phyloP scores from a whole-genome alignment of 495 filamentous ascomycete species.

The Penicillium parvum region DNA sequence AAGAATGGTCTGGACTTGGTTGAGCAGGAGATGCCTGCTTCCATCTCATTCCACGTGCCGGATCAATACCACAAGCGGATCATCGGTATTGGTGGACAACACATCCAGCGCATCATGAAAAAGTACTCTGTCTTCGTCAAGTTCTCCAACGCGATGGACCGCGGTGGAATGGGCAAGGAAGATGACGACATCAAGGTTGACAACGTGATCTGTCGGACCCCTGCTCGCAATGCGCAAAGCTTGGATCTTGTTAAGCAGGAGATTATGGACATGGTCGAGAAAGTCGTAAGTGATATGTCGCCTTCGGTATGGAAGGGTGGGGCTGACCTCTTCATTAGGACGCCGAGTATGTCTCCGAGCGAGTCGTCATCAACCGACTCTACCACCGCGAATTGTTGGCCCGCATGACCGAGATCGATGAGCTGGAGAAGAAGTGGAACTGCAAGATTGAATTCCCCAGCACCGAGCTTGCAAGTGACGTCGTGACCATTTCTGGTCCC shows the following conservation, averaged over 20 bases:
- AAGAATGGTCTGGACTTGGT: slow-evolving; percentile 88
- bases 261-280: slow-evolving; percentile 99
- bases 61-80: slow-evolving; percentile 99
- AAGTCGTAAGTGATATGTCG: slow-evolving; percentile 61
- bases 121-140: slow-evolving; percentile 99
- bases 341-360: slow-evolving; percentile 91
- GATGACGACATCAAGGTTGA: slow-evolving; percentile 98
- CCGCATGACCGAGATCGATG: slow-evolving; percentile 82
- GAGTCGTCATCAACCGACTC: slow-evolving; percentile 87
- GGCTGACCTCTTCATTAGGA: slow-evolving; percentile 51
- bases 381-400: slow-evolving; percentile 91
- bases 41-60: slow-evolving; percentile 98
- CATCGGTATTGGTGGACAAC: slow-evolving; percentile 95
- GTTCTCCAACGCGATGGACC: slow-evolving; percentile 99
- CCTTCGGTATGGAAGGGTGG: background rate
- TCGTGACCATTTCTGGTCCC: slow-evolving; percentile 89
- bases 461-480: slow-evolving; percentile 94
- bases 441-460: slow-evolving; percentile 97
- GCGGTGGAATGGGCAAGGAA: slow-evolving; percentile 87
- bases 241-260: slow-evolving; percentile 96
- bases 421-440: slow-evolving; percentile 96
- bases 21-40: slow-evolving; percentile 98
- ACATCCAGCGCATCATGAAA: slow-evolving; percentile 99
- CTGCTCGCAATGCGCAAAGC: slow-evolving; percentile 93
- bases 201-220: slow-evolving; percentile 97